Evolutionary conservation across 257 asterid genomes (phyloP).

Genomic region (Cruciata laevipes): DNA sequence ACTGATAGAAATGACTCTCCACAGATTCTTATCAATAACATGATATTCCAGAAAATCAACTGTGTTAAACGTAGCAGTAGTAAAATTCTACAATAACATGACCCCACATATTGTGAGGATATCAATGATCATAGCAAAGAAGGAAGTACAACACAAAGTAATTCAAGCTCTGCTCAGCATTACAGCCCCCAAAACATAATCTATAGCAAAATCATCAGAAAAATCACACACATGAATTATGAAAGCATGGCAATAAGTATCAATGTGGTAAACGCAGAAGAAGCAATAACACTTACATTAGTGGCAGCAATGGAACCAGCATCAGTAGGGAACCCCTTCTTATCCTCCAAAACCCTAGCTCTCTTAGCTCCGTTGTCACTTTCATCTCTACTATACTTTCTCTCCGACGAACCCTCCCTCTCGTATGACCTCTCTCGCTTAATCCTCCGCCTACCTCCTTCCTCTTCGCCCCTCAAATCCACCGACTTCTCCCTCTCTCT

Average conservation of each 20-base stretch:
- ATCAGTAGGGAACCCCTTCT: constrained; percentile 5
- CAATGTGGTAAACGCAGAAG: background rate
- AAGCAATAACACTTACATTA: constrained; percentile 43
- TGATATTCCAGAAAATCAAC: background rate
- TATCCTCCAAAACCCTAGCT: constrained; percentile 49
- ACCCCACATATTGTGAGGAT: background rate
- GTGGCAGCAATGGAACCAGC: constrained; percentile 30
- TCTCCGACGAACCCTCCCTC: constrained; percentile 58
- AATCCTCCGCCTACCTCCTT: constrained; percentile 42
- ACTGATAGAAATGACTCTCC: too few species aligned
- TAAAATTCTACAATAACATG: background rate
- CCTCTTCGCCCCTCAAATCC: constrained; percentile 34
- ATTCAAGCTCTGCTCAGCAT: too few species aligned
- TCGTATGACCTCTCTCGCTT: constrained; percentile 32
- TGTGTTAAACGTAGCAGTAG: background rate
- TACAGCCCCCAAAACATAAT: too few species aligned
- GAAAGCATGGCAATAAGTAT: background rate
- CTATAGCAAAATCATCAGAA: too few species aligned
- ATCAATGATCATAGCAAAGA: too few species aligned
- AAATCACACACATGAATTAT: background rate
- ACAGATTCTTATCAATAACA: background rate
- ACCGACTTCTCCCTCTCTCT: constrained; percentile 25
- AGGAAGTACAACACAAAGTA: too few species aligned
- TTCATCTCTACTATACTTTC: constrained; percentile 42
- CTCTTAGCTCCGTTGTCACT: constrained; percentile 44